Percentiles rank a stretch among this genome's conserved stretches.
phyloP scores from a whole-genome alignment of 2,329 filamentous ascomycete species.

The Scedosporium minutisporum region DNA sequence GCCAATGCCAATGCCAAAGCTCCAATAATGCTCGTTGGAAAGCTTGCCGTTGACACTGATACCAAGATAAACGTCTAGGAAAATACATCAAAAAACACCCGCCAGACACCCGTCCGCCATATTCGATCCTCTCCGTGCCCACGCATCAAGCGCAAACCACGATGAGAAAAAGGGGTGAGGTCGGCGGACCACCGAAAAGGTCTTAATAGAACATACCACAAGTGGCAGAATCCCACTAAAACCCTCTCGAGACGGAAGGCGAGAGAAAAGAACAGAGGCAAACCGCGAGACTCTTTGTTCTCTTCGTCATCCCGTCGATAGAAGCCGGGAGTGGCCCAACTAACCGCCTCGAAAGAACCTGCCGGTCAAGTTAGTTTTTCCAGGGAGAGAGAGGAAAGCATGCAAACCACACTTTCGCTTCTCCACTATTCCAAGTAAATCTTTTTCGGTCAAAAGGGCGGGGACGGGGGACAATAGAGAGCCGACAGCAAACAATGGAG shows the following conservation, averaged over 20 bases:
- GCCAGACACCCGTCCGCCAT: background rate
- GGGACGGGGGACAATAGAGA: no score
- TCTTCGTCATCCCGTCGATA: background rate
- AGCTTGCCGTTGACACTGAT: background rate
- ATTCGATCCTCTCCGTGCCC: conserved; percentile 8
- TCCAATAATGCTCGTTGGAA: no score
- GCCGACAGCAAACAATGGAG: no score
- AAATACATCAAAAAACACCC: no score
- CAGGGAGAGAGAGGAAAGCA: no score
- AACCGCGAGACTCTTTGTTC: background rate
- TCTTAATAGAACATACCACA: background rate
- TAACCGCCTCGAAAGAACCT: background rate
- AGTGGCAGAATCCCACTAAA: background rate
- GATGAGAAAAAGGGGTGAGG: conserved; percentile 11
- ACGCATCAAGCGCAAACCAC: conserved; percentile 9
- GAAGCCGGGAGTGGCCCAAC: background rate
- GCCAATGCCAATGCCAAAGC: background rate
- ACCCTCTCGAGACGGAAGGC: background rate
- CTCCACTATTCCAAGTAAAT: no score
- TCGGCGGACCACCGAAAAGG: background rate
- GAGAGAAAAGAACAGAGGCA: background rate
- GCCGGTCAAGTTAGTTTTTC: no score
- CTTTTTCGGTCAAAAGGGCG: no score
- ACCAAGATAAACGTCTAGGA: no score
- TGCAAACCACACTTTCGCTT: no score